A percentile compares a stretch with the other conserved stretches of the same genome.
Evolutionary conservation across 1,284 basidiomycete species (phyloP).

Genomic region (Exobasidium rhododendri): DNA sequence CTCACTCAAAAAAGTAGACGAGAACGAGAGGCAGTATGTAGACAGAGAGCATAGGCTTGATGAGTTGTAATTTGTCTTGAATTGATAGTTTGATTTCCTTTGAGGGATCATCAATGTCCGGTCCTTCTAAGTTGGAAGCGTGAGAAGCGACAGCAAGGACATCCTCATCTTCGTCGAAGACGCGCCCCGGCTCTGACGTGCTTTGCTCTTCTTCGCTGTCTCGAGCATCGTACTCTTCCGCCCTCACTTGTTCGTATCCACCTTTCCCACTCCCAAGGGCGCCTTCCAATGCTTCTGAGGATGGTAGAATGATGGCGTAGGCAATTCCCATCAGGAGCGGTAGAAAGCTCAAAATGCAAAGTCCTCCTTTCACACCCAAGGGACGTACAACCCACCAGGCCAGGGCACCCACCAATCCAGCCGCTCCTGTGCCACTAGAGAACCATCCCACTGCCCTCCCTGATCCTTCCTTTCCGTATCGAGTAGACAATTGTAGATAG

Average conservation of each 20-base stretch:
- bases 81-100: conserved; percentile 27
- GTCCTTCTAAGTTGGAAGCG: conserved; percentile 2
- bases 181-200: not conserved
- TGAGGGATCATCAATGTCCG: not conserved
- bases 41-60: conserved; percentile 45
- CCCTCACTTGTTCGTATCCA: conserved; percentile 6
- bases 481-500: conserved; percentile 87
- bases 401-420: conserved; percentile 85
- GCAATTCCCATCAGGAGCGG: conserved; percentile 42
- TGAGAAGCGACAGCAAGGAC: not conserved
- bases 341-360: conserved; percentile 60
- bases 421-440: conserved; percentile 79
- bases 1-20: conserved; percentile 48
- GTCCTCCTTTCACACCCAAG: conserved; percentile 76
- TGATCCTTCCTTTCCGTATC: conserved; percentile 47
- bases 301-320: conserved; percentile 33
- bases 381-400: conserved; percentile 91
- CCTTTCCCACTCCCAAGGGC: conserved; percentile 5
- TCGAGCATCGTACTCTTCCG: not conserved
- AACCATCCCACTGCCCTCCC: conserved; percentile 45
- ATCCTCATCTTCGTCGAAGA: not conserved
- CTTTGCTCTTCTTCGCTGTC: not conserved
- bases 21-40: conserved; percentile 49
- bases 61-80: conserved; percentile 43
- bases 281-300: conserved; percentile 16